phyloP scores from a whole-genome alignment of 2,329 filamentous ascomycete genomes.

The Rosellinia necatrix region DNA sequence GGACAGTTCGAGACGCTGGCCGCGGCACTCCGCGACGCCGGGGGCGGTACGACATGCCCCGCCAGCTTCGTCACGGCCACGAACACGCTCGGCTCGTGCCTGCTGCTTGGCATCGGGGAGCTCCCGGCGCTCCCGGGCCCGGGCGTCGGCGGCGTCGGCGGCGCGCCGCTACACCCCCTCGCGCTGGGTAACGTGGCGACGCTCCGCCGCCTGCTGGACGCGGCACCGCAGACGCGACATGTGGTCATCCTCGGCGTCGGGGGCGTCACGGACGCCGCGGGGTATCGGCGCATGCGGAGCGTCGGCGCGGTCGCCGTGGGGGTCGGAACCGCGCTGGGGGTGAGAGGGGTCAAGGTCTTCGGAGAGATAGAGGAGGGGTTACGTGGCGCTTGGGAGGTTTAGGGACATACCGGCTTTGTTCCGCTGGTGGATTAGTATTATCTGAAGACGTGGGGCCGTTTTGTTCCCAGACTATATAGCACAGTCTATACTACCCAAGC shows the following conservation, averaged over 20 bases:
- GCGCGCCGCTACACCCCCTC: conserved; percentile 72
- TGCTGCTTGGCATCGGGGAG: conserved; percentile 57
- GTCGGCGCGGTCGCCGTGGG: conserved; percentile 71
- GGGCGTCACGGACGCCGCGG: conserved; percentile 67
- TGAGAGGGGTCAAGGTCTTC: conserved; percentile 66
- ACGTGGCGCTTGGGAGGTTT: conserved; percentile 21
- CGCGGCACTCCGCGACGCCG: conserved; percentile 48
- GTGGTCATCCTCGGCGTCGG: conserved; percentile 73
- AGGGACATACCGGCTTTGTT: not conserved
- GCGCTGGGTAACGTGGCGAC: conserved; percentile 77
- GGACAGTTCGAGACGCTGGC: conserved; percentile 66
- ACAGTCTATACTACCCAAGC: too few relatives aligned
- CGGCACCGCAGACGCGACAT: conserved; percentile 50
- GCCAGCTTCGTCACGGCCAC: conserved; percentile 74
- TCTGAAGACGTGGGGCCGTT: too few relatives aligned
- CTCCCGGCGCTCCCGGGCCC: conserved; percentile 45
- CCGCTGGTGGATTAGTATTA: not conserved
- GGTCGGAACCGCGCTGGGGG: conserved; percentile 70
- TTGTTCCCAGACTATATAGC: too few relatives aligned
- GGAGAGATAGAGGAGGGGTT: conserved; percentile 53
- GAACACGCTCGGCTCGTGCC: conserved; percentile 73
- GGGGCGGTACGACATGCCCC: conserved; percentile 41
- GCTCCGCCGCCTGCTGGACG: conserved; percentile 64
- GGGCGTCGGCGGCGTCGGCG: conserved; percentile 74
- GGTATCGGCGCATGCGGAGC: conserved; percentile 66